A percentile compares a stretch with the other conserved stretches of the same genome.
Conservation (phyloP, 2,329 filamentous ascomycete genomes). For the Stemphylium vesicarium region DNA sequence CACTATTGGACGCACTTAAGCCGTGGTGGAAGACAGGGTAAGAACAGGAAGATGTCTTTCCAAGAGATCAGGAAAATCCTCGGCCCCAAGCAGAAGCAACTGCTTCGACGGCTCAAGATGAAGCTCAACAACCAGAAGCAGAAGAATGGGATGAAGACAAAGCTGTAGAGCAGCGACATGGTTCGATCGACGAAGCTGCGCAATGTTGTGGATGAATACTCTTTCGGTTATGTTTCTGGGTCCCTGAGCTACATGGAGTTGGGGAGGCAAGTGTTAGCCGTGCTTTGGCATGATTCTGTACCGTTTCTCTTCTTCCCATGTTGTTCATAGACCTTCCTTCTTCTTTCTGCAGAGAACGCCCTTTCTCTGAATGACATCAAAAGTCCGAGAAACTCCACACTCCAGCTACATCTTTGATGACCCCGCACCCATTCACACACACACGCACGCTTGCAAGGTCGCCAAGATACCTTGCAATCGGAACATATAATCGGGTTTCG, state of each 20-base stretch:
- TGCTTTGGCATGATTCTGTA: slow-evolving; percentile 1
- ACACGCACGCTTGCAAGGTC: not conserved
- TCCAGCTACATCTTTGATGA: not conserved
- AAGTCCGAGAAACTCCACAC: not conserved
- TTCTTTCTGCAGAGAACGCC: not conserved
- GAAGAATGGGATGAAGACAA: not conserved
- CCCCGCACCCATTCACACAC: not conserved
- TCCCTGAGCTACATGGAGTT: slow-evolving; percentile 1
- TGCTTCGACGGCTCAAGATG: slow-evolving; percentile 19
- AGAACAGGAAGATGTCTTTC: slow-evolving; percentile 26
- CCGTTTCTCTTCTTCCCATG: not conserved
- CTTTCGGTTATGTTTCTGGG: not conserved
- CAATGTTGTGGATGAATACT: not conserved
- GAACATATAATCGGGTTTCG: not conserved
- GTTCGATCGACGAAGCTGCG: not conserved
- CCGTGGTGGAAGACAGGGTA: slow-evolving; percentile 23
- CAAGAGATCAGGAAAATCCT: slow-evolving; percentile 24
- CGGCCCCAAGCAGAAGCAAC: slow-evolving; percentile 22
- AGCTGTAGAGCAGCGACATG: not conserved
- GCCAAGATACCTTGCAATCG: not conserved
- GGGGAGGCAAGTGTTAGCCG: slow-evolving; percentile 12
- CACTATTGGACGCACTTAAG: slow-evolving; percentile 37
- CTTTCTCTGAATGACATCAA: not conserved
- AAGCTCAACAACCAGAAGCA: slow-evolving; percentile 4
- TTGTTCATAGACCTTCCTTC: slow-evolving; percentile 4